Base-by-base conservation (phyloP, 2,329 filamentous ascomycete species). In the Trichoderma harzianum region DNA sequence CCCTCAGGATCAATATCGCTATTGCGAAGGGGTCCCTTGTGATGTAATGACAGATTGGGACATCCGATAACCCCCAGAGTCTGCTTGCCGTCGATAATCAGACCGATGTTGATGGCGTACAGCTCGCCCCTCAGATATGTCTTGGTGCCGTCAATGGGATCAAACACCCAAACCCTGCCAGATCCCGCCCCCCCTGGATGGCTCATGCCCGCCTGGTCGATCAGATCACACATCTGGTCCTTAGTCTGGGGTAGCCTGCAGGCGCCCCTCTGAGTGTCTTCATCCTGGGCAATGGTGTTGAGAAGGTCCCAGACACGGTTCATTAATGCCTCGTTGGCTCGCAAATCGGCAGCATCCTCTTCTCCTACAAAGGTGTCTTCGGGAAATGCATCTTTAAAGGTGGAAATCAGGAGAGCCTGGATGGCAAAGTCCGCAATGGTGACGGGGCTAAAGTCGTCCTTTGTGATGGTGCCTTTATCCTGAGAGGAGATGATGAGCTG, bases 401-500 rank as follows among this genome's bases (percentile, higher is more conserved):
- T 85, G 47, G 83, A 79, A 7, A 85, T 85, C 53, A 89, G 82
- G 6, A 89, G 81, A 0, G 86, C 87, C 75, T 89, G 87, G 71
- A 88, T 84, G 69, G 88, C 87, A 74, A 89, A 89, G 78, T 90
- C 88, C 76, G 85, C 88, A 24, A 89, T 82, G 0, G 88, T 90
- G 61, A 89, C 88, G 3, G 87, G 87, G 70, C 84, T 87, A 43
- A 88, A 79, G 76, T 89, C 87, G 57, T 84, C 83, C 74, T 90
- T 90, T 72, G 85, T 81, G 28, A 88, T 78, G 28, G 83, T 81
- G 69, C 84, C 85, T 76, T 87, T 87, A 78, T 87, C 84, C 34
- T 82, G 79, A 3, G 81, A 77, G 1, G 82, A 78, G 58, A 88
- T 80, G 55, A 88, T 83, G 3, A 82, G 82, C 67, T 86, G 84